These are phyloP conservation scores for Floccularia luteovirens DNA, from an alignment of 768 basidiomycete species.

Conservation along the genomic window DNA sequence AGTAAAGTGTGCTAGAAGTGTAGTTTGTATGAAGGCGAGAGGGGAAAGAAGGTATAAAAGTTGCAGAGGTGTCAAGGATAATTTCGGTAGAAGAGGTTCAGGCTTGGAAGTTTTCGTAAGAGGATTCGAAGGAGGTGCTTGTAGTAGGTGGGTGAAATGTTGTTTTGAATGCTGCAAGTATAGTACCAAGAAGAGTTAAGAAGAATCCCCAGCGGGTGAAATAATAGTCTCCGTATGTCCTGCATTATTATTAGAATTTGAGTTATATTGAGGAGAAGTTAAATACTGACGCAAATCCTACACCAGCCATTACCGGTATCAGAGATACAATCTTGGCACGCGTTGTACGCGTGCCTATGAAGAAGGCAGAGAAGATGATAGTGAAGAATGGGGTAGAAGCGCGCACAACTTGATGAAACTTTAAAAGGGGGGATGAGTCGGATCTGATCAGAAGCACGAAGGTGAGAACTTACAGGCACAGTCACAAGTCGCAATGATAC, in stretches of 20 bases:
- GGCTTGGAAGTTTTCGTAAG: neutral
- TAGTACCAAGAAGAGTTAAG: slow-evolving; percentile 83
- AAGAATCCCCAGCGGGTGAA: slow-evolving; percentile 80
- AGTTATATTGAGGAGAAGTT: slow-evolving; percentile 1
- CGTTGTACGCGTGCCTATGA: slow-evolving; percentile 58
- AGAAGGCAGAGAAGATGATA: slow-evolving; percentile 62
- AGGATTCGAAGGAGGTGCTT: slow-evolving; percentile 7
- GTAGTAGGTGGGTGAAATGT: slow-evolving; percentile 82
- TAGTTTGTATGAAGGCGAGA: slow-evolving; percentile 84
- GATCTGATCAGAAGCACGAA: slow-evolving; percentile 2
- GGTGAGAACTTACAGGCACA: slow-evolving; percentile 58
- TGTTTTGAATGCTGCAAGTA: slow-evolving; percentile 91
- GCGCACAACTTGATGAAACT: slow-evolving; percentile 98
- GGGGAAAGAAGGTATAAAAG: slow-evolving; percentile 88
- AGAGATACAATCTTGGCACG: slow-evolving; percentile 62
- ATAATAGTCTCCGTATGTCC: slow-evolving; percentile 94
- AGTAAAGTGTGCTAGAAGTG: slow-evolving; percentile 64
- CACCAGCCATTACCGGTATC: slow-evolving; percentile 81
- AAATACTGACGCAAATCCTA: slow-evolving; percentile 75
- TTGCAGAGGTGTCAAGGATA: slow-evolving; percentile 58
- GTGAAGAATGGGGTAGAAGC: slow-evolving; percentile 92
- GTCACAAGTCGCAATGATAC: slow-evolving; percentile 84
- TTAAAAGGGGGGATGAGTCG: neutral
- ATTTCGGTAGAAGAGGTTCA: slow-evolving; percentile 13
- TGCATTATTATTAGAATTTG: slow-evolving; percentile 16